These are phyloP conservation scores for Dothideomycetes sp. DNA, from an alignment of 2,329 filamentous ascomycete genomes.

Conservation along the genomic window DNA sequence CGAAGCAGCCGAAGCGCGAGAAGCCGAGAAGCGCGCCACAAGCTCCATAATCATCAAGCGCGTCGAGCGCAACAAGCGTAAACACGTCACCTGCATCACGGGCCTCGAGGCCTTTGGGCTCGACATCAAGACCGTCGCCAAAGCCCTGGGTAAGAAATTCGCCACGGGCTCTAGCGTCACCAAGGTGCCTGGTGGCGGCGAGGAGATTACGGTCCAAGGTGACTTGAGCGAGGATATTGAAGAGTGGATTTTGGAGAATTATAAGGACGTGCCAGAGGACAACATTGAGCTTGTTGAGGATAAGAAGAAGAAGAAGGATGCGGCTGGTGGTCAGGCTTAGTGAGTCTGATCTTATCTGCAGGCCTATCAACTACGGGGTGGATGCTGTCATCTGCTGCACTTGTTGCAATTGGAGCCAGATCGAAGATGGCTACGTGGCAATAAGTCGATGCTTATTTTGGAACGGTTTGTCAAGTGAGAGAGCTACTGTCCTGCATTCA, in stretches of 20 bases:
- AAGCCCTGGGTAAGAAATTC: conserved; percentile 98
- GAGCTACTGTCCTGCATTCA: too few relatives aligned
- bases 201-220: conserved; percentile 96
- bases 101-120: conserved; percentile 84
- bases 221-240: conserved; percentile 91
- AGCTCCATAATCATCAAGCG: conserved; percentile 86
- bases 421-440: too few relatives aligned
- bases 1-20: conserved; percentile 72
- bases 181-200: conserved; percentile 62
- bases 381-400: too few relatives aligned
- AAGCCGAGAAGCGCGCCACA: conserved; percentile 70
- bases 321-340: not conserved
- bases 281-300: conserved; percentile 93
- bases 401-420: too few relatives aligned
- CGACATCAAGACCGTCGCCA: conserved; percentile 82
- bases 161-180: conserved; percentile 89
- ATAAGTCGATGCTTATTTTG: too few relatives aligned
- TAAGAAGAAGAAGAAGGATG: conserved; percentile 78
- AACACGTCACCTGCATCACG: conserved; percentile 86
- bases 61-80: conserved; percentile 95
- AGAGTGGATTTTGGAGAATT: conserved; percentile 82
- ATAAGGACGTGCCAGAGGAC: conserved; percentile 82
- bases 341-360: too few relatives aligned
- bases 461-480: too few relatives aligned
- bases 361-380: too few relatives aligned